Evolutionary conservation across 2,329 filamentous ascomycete species (phyloP), one percentile per base, ranked within the genome.

Genomic region (Aureobasidium mangrovei): DNA sequence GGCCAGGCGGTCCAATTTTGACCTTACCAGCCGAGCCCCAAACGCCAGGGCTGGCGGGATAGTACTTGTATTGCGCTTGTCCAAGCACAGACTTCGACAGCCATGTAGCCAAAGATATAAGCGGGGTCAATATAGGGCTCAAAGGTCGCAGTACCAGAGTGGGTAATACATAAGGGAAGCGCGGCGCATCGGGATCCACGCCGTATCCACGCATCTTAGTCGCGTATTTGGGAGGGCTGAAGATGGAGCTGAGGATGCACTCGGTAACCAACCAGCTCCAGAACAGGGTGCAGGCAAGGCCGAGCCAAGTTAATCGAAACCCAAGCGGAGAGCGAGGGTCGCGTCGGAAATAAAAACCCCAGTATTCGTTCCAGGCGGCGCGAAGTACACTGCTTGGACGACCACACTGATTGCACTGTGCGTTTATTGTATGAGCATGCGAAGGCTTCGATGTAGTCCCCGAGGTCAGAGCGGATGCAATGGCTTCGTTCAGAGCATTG

Each of bases 141-240:
- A 72, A 62, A 4, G 67, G 68, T 24, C 72, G 64, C 44, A 71
- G 77, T 3, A 80, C 55, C 62, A 82, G 70, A 3, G 77, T 81
- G 3, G 77, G 76, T 4, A 80, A 70, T 4, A 80, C 78, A 57
- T 74, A 79, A 0, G 80, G 80, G 48, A 74, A 78, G 26, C 68
- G 62, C 0, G 80, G 80, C 7, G 77, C 77, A 57, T 79, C 68
- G 24, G 72, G 72, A 41, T 73, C 68, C 33, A 79, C 67, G 52
- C 76, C 77, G 56, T 74, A 77, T 26, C 74, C 75, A 35, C 70
- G 65, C 59, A 79, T 80, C 6, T 62, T 69, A 9, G 67, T 60
- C 4, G 77, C 74, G 56, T 77, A 74, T 6, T 67, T 58, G 3
- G 74, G 75, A 45, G 78, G 75, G 61, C 76, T 79, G 64, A 77